These are phyloP conservation scores for Aspergillus neotritici DNA, from an alignment of 2,329 filamentous ascomycete species.

Conservation along the genomic window DNA sequence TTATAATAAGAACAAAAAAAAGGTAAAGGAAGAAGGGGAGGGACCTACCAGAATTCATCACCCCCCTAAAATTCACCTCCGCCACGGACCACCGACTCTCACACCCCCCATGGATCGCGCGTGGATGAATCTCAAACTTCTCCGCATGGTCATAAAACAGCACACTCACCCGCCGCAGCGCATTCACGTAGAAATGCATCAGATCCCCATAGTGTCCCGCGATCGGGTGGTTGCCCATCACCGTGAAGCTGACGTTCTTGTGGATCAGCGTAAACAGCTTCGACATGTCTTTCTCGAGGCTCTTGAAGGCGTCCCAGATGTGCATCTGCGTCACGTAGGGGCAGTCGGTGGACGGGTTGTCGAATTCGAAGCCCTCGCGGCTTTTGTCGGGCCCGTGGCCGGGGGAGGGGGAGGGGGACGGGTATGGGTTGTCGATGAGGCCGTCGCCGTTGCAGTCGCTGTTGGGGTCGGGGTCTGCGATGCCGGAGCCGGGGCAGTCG, in stretches of 20 bases:
- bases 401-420: constrained; percentile 13
- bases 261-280: constrained; percentile 29
- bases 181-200: constrained; percentile 32
- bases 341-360: constrained; percentile 29
- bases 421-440: constrained; percentile 14
- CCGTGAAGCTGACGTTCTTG: constrained; percentile 29
- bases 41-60: constrained; percentile 29
- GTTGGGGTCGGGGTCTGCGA: constrained; percentile 21
- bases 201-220: constrained; percentile 29
- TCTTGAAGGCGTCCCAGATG: constrained; percentile 30
- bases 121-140: constrained; percentile 26
- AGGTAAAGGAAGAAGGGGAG: not conserved
- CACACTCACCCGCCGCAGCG: constrained; percentile 24
- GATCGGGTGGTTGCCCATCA: constrained; percentile 30
- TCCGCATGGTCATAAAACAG: constrained; percentile 26
- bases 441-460: constrained; percentile 27
- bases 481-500: constrained; percentile 22
- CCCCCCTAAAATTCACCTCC: constrained; percentile 27
- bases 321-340: constrained; percentile 27
- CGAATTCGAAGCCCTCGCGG: constrained; percentile 27
- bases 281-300: constrained; percentile 27
- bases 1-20: not conserved
- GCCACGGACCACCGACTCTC: constrained; percentile 29
- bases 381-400: constrained; percentile 5
- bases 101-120: constrained; percentile 30